These are phyloP conservation scores for Lyophyllum semitale DNA, from an alignment of 768 basidiomycete genomes.

Conservation along the genomic window DNA sequence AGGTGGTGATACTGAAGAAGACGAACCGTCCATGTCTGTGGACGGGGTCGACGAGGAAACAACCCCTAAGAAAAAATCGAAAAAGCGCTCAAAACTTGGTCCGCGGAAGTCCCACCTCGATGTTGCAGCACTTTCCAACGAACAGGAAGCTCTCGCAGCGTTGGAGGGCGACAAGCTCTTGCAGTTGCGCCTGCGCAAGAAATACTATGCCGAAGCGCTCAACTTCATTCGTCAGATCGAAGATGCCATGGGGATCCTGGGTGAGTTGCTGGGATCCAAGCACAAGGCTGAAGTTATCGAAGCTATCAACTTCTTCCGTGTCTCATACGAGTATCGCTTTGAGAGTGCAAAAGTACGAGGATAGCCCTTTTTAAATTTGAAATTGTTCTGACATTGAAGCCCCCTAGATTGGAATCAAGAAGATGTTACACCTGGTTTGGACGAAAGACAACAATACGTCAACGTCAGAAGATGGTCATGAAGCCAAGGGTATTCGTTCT, in stretches of 20 bases:
- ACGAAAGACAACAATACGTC: conserved; percentile 86
- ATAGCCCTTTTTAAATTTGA: not conserved
- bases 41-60: conserved; percentile 37
- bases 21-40: conserved; percentile 32
- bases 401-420: conserved; percentile 80
- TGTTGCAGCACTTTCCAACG: conserved; percentile 64
- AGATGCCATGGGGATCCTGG: conserved; percentile 68
- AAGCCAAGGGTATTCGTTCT: conserved; percentile 86
- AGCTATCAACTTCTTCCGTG: conserved; percentile 87
- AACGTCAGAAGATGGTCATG: conserved; percentile 61
- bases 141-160: conserved; percentile 70
- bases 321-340: conserved; percentile 80
- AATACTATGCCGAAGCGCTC: conserved; percentile 85
- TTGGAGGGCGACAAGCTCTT: conserved; percentile 67
- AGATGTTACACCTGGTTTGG: conserved; percentile 98
- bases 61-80: conserved; percentile 41
- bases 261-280: conserved; percentile 81
- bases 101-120: conserved; percentile 73
- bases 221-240: conserved; percentile 70
- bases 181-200: conserved; percentile 72
- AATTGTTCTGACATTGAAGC: conserved; percentile 4
- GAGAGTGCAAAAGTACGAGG: conserved; percentile 65
- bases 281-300: conserved; percentile 84
- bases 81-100: conserved; percentile 47
- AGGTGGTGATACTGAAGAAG: conserved; percentile 33